Base-by-base conservation (phyloP, 2,329 filamentous ascomycete genomes). In the Colletotrichum tropicicola region DNA sequence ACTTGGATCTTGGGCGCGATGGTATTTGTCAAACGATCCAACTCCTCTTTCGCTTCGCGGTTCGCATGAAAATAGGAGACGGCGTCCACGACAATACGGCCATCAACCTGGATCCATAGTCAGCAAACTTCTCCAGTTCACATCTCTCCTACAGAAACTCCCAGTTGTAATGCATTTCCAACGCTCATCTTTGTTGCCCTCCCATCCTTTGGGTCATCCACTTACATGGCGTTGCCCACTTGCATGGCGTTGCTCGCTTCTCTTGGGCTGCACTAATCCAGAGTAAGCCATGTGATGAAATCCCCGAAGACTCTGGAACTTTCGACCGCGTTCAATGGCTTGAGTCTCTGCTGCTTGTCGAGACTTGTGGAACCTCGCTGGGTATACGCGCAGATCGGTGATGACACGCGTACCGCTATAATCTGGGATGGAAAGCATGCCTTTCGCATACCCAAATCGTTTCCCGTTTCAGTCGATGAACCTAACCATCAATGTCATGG, bases 61-160 rank as follows among this genome's bases (percentile, higher is more conserved):
- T 15, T 41, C 37, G 6, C 37, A 9, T n/a, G 37, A 21, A 41
- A 41, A 23, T 27, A 56, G 9, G 71, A 67, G 4, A 72, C 65
- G 1, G 47, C 54, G 32, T 61, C 59, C 10, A 67, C 30, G 6
- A 67, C 45, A 8, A 67, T 53, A 9, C 58, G 59, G 15, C 37
- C 17, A 10, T 41, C 17, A 17, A n/a, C n/a, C n/a, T n/a, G n/a
- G n/a, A n/a, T n/a, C n/a, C n/a, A n/a, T n/a, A n/a, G n/a, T n/a
- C n/a, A n/a, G n/a, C n/a, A n/a, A n/a, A n/a, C n/a, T n/a, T n/a
- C n/a, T n/a, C n/a, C n/a, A n/a, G n/a, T n/a, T n/a, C n/a, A n/a
- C n/a, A n/a, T n/a, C n/a, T n/a, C n/a, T n/a, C n/a, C n/a, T n/a
- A n/a, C n/a, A n/a, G n/a, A n/a, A n/a, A n/a, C n/a, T n/a, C n/a